Percentiles rank a stretch among this genome's conserved stretches.
phyloP scores from a whole-genome alignment of 768 basidiomycete species.

The Amyloporia xantha region DNA sequence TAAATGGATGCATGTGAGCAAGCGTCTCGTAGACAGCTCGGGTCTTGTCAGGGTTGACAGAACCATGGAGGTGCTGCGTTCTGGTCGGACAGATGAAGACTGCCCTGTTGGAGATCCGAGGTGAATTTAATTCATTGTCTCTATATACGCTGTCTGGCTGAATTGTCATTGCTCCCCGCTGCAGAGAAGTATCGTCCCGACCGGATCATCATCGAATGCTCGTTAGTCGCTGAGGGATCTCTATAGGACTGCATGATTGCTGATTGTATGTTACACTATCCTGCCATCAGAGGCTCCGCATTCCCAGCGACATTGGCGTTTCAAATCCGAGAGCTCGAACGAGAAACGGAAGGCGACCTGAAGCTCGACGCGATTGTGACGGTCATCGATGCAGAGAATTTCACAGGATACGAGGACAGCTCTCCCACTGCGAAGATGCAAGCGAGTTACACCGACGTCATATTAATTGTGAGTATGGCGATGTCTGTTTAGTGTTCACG shows the following conservation, averaged over 20 bases:
- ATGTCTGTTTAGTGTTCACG: too few species aligned
- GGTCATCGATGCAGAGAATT: constrained; percentile 88
- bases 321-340: constrained; percentile 87
- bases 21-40: not conserved
- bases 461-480: constrained; percentile 73
- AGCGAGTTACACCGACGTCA: constrained; percentile 91
- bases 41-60: not conserved
- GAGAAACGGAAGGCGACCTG: constrained; percentile 66
- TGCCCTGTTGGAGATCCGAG: constrained; percentile 82
- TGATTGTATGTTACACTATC: not conserved
- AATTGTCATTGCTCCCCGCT: too few species aligned
- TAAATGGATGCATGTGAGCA: constrained; percentile 91
- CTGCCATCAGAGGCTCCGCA: constrained; percentile 85
- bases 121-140: constrained; percentile 31
- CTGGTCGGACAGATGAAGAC: constrained; percentile 93
- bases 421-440: constrained; percentile 91
- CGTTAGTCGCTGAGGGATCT: constrained; percentile 43
- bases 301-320: constrained; percentile 95
- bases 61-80: constrained; percentile 69
- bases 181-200: constrained; percentile 80
- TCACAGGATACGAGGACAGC: constrained; percentile 86
- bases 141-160: too few species aligned
- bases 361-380: constrained; percentile 88
- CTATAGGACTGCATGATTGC: too few species aligned
- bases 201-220: constrained; percentile 92